phyloP scores from a whole-genome alignment of 805 yeast species.

The Citeromyces nyonsensis region DNA sequence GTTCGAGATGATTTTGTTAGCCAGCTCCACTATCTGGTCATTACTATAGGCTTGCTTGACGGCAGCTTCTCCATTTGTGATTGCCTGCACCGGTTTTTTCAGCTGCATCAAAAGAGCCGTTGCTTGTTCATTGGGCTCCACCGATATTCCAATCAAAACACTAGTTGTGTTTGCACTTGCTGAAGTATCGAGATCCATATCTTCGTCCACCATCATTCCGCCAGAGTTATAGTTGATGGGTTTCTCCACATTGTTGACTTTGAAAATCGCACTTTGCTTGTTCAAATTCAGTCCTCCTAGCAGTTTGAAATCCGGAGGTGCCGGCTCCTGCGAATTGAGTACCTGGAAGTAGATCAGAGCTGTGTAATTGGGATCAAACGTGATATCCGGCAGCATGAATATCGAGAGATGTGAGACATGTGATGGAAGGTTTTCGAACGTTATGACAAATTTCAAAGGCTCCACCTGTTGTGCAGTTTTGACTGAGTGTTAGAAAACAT shows the following conservation, averaged over 20 bases:
- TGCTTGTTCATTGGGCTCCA: conserved; percentile 66
- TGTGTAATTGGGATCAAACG: conserved; percentile 51
- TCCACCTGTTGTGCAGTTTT: conserved; percentile 52
- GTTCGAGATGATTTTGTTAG: conserved; percentile 79
- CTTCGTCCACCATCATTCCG: conserved; percentile 11
- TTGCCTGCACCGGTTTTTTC: conserved; percentile 14
- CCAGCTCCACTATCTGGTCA: conserved; percentile 48
- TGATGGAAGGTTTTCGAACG: conserved; percentile 42
- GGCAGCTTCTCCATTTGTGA: conserved; percentile 1
- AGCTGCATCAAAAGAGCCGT: conserved; percentile 28
- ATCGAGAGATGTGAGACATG: conserved; percentile 65
- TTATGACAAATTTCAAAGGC: conserved; percentile 47
- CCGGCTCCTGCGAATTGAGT: conserved; percentile 36
- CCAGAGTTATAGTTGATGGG: conserved; percentile 6
- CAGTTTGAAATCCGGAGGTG: conserved; percentile 49
- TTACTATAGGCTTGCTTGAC: no score
- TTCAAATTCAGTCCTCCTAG: conserved; percentile 44
- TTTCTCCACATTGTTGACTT: conserved; percentile 53
- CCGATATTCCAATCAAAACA: conserved; percentile 68
- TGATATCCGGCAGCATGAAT: conserved; percentile 73
- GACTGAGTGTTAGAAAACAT: no score
- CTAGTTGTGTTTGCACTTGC: conserved; percentile 13
- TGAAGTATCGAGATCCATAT: conserved; percentile 40
- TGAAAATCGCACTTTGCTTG: conserved; percentile 89
- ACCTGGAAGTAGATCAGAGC: conserved; percentile 85